These are phyloP conservation scores for Leishmania braziliensis DNA, from an alignment of 208 protist species.

Conservation along the genomic window DNA sequence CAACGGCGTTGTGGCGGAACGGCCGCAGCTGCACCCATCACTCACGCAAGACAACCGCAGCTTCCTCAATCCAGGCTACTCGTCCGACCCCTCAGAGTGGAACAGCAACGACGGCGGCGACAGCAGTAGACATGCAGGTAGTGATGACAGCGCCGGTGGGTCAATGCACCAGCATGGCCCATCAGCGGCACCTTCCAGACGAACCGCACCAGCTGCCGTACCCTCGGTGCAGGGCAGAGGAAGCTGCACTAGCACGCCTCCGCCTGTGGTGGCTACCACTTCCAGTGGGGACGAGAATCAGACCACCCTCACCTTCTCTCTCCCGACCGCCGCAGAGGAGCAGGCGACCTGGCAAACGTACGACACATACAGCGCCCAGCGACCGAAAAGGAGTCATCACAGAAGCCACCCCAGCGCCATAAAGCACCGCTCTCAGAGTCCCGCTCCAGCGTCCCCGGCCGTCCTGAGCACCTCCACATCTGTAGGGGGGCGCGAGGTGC, in stretches of 20 bases:
- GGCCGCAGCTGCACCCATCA: background rate
- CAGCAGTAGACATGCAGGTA: background rate
- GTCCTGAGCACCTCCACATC: constrained; percentile 2
- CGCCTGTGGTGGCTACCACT: background rate
- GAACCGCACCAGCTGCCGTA: background rate
- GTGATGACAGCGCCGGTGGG: background rate
- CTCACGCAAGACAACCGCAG: constrained; percentile 24
- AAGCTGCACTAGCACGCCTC: background rate
- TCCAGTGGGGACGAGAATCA: background rate
- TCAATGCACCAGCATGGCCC: background rate
- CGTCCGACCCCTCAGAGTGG: constrained; percentile 1
- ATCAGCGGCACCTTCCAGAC: background rate
- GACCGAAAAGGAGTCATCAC: background rate
- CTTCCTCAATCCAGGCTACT: constrained; percentile 24
- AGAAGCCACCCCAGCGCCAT: background rate
- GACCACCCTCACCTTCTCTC: background rate
- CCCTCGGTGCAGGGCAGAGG: background rate
- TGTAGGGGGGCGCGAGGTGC: background rate
- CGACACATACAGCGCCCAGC: background rate
- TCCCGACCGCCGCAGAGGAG: constrained; percentile 12
- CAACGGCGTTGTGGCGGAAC: background rate
- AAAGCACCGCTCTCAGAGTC: background rate
- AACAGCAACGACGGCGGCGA: constrained; percentile 7
- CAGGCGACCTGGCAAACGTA: constrained; percentile 1
- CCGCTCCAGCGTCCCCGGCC: background rate